Evolutionary conservation across 495 filamentous ascomycete species (phyloP), one percentile per base, ranked within the genome.

Genomic region (Cercophora scortea): DNA sequence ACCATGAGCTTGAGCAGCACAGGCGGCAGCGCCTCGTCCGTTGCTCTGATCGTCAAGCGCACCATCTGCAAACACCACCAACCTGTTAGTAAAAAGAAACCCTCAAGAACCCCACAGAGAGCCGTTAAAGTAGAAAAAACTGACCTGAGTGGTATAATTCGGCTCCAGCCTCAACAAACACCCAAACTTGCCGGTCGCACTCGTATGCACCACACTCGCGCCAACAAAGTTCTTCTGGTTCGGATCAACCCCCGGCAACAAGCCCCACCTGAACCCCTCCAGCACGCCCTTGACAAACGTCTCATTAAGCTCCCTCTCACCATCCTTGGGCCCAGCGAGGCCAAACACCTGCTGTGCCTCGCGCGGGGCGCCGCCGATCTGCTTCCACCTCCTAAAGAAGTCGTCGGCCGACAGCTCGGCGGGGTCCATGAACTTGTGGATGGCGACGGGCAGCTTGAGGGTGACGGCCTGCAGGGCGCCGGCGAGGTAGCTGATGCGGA

Each of bases 371-470:
- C 87, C 90, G 15, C 94, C 94, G 60, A 99, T 97, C 67, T 99
- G 94, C 69, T 93, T 89, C 94, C 94, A 99, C 17, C 94, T 78
- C 74, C 93, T 96, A 75, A 99, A 99, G 71, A 97, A 99, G 54
- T 97, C 93, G 45, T 96, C 93, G 0, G 83, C 82, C 8, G 78
- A 78, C 38, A 99, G 69, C 39, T 87, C 79, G 0, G 94, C 91
- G 0, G 87, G 81, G 52, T 95, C 90, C 90, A 97, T 95, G 70
- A 93, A 99, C 57, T 96, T 94, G 63, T 96, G 91, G 52, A 90
- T 80, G 3, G 88, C 71, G 4, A 99, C 82, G 0, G 94, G 94
- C 4, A 99, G 78, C 64, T 90, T 89, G 12, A 99, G 77, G 0
- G 93, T 97, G 33, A 96, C 75, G 0, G 90, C 91, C 68, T 99